Evolutionary conservation across 148 eudicot genomes (phyloP).

Genomic region (Fagopyrum homotropicum): DNA sequence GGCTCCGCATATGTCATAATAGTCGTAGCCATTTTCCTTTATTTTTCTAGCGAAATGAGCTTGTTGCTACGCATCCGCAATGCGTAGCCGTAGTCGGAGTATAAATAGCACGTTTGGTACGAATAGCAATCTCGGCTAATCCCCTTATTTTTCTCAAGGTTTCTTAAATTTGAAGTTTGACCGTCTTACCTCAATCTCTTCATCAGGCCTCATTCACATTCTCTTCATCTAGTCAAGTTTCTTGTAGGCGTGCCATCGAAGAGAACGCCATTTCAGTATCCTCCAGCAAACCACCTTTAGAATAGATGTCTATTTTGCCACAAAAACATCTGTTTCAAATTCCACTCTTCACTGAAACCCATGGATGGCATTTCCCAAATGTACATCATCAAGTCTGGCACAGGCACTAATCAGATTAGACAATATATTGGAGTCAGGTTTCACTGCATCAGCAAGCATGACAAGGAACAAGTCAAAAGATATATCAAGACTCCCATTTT

Average conservation of each 20-base stretch:
- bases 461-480: constrained; percentile 22
- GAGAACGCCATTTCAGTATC: constrained; percentile 27
- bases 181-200: background rate
- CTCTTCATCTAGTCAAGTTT: constrained; percentile 23
- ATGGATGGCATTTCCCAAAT: constrained; percentile 22
- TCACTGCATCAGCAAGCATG: constrained; percentile 27
- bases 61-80: no score
- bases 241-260: constrained; percentile 23
- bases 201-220: no score
- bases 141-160: no score
- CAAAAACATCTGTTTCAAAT: constrained; percentile 25
- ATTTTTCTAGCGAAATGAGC: no score
- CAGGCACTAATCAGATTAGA: constrained; percentile 27
- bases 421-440: constrained; percentile 30
- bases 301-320: constrained; percentile 32
- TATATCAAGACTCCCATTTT: constrained; percentile 28
- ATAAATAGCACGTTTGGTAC: no score
- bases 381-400: constrained; percentile 14
- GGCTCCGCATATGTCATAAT: no score
- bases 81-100: no score
- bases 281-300: constrained; percentile 22
- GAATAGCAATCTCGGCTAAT: no score
- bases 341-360: constrained; percentile 32
- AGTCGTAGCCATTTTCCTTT: no score
- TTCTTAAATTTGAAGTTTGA: no score